A percentile compares a stretch with the other conserved stretches of the same genome.
Conservation (phyloP, 768 basidiomycete species). For the Cantharellus cinnabarinus region DNA sequence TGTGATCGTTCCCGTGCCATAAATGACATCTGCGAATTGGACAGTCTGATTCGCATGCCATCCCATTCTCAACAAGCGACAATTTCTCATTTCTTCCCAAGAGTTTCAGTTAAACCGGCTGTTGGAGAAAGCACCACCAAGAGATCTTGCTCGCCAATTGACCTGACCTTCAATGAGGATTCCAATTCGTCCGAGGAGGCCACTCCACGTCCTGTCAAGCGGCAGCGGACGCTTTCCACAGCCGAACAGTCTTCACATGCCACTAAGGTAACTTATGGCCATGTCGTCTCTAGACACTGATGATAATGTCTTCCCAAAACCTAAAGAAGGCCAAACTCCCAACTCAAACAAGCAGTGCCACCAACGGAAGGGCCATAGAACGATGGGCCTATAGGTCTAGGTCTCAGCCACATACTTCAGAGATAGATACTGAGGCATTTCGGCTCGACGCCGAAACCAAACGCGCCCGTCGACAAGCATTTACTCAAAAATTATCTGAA, state of each 20-base stretch:
- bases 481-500: neutral
- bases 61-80: neutral
- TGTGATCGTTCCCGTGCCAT: no score
- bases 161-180: neutral
- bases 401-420: no score
- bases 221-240: neutral
- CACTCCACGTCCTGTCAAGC: neutral
- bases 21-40: neutral
- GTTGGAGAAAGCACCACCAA: neutral
- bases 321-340: no score
- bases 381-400: no score
- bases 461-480: neutral
- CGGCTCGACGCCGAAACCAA: neutral
- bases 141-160: neutral
- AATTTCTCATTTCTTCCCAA: neutral
- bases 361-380: no score
- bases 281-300: no score
- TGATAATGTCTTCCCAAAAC: no score
- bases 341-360: no score
- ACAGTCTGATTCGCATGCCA: neutral
- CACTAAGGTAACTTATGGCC: no score
- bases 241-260: no score
- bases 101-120: neutral
- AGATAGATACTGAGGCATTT: no score
- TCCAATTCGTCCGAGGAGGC: neutral